phyloP scores from a whole-genome alignment of 768 basidiomycete genomes.

The Udeniomyces megalosporus region DNA sequence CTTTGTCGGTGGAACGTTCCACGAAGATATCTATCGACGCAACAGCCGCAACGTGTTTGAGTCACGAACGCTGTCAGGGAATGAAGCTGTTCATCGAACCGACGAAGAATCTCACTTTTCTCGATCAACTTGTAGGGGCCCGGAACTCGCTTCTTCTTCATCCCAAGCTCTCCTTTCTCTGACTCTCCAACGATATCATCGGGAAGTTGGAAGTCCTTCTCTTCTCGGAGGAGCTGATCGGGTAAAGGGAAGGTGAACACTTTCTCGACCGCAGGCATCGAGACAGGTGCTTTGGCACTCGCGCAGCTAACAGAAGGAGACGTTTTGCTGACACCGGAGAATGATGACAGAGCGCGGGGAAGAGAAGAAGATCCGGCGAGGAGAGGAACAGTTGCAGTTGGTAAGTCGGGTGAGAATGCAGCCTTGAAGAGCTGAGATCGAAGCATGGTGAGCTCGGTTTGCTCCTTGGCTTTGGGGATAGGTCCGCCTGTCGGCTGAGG shows the following conservation, averaged over 20 bases:
- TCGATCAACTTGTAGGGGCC: constrained; percentile 1
- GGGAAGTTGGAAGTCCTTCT: constrained; percentile 24
- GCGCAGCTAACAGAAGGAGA: no score
- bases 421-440: neutral
- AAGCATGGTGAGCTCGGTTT: neutral
- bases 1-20: neutral
- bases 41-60: no score
- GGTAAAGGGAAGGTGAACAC: constrained; percentile 19
- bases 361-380: neutral
- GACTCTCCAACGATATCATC: constrained; percentile 23
- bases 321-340: neutral
- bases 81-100: no score
- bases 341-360: neutral
- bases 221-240: constrained; percentile 21
- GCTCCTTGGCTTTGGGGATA: no score
- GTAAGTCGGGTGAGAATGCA: neutral
- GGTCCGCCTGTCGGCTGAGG: no score
- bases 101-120: constrained; percentile 12
- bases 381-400: neutral
- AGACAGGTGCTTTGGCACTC: neutral
- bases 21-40: constrained; percentile 9
- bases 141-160: constrained; percentile 19
- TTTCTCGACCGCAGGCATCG: neutral
- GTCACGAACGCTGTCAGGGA: neutral
- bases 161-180: constrained; percentile 21